Evolutionary conservation across 306 rosid genomes (phyloP).

Genomic region (Cicer yamashitae): DNA sequence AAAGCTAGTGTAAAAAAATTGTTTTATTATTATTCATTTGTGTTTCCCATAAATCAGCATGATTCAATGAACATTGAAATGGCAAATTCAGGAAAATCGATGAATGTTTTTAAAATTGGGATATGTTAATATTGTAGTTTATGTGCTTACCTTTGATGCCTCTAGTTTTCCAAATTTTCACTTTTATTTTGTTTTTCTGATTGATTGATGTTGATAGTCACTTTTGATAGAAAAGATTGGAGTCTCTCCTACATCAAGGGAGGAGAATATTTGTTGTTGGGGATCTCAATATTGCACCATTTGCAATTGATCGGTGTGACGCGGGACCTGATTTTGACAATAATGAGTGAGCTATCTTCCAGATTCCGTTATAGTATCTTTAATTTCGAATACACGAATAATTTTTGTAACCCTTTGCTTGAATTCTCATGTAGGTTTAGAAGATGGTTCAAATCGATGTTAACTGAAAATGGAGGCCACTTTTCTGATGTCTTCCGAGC

Average conservation of each 20-base stretch:
- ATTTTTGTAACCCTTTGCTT: conserved; percentile 11
- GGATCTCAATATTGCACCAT: conserved; percentile 97
- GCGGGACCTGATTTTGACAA: conserved; percentile 94
- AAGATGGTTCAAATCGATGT: conserved; percentile 84
- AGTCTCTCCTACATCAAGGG: conserved; percentile 68
- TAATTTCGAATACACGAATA: conserved; percentile 22
- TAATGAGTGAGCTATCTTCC: conserved; percentile 63
- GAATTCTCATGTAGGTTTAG: conserved; percentile 69
- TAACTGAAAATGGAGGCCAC: conserved; percentile 70
- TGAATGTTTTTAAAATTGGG: neutral
- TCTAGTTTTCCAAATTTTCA: conserved; percentile 29
- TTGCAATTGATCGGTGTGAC: conserved; percentile 79
- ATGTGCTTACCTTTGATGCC: conserved; percentile 24
- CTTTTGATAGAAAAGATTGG: conserved; percentile 87
- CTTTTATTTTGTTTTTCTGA: conserved; percentile 34
- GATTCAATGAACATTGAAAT: conserved; percentile 9
- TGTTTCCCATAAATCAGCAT: conserved; percentile 18
- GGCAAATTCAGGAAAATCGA: conserved; percentile 6
- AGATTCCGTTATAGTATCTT: conserved; percentile 39
- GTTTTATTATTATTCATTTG: neutral
- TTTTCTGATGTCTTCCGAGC: conserved; percentile 79
- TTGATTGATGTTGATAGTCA: conserved; percentile 48
- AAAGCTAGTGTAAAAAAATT: neutral
- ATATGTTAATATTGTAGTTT: conserved; percentile 9
- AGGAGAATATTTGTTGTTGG: conserved; percentile 87